Base-by-base conservation (phyloP, 805 yeast genomes). In the Hanseniaspora guilliermondii region DNA sequence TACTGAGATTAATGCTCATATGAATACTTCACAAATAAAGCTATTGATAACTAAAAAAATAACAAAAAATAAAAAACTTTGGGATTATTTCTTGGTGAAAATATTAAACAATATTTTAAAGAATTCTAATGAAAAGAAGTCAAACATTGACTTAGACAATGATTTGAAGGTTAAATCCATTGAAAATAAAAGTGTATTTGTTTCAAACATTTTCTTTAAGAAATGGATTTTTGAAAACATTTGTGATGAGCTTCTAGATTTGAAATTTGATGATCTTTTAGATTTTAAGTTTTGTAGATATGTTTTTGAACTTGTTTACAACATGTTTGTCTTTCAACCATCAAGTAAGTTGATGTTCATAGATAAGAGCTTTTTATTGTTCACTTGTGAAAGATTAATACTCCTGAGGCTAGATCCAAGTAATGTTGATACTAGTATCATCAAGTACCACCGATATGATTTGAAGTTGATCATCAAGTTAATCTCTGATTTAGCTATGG, bases 401-500 rank as follows among this genome's bases (percentile, higher is more conserved):
- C 6, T 12, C 1, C 27, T 40, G 22, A 52, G 37, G 12, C 27
- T 44, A 14, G 40, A 37, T 21, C 22, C 37, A 4, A 8, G 16
- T n/a, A 14, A 1, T 16, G 12, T n/a, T 14, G 55, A 52, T 21
- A 19, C 12, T n/a, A 25, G 25, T 17, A 32, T 38, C 4, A 32
- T 46, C 4, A 53, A 38, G 33, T 46, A 53, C 30, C 50, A 53
- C 17, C 25, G 47, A 9, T 54, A 54, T 32, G 53, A 47, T 30
- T 47, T 54, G 40, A 54, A 54, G 17, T 48, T 47, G 22, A 25
- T 54, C 6, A 54, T 54, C 16, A 36, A 41, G 33, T 32, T 54
- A 11, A 17, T 40, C 7, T 37, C 49, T 24, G 53, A 48, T 2
- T 39, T 54, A 21, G 44, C 56, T 9, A 11, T 38, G 7, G 56